Evolutionary conservation across 2,329 filamentous ascomycete genomes (phyloP), one percentile per base, ranked within the genome.

Genomic region (Aspergillus novofumigatus): DNA sequence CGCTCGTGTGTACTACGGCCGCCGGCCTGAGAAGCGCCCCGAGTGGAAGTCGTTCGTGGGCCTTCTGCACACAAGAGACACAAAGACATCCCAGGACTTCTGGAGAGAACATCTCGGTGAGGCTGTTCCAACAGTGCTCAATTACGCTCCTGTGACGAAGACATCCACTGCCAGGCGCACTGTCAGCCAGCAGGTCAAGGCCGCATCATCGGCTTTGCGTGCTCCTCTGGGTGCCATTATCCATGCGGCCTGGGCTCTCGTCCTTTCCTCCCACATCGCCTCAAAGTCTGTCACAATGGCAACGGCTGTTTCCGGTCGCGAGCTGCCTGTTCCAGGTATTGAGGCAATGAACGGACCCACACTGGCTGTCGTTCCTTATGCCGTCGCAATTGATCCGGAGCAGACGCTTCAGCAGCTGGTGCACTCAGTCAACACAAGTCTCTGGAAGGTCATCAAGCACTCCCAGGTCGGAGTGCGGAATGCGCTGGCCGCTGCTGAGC

Each of bases 21-120:
- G 11, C 4, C 48, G 4, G 9, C 42, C 32, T 14, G 23, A 52
- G 28, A 28, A 49, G 38, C 52, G 56, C 4, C 48, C 56, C 5
- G 21, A n/a, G 9, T 58, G 41, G 45, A 58, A 51, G 29, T 42
- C 38, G 4, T 58, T 51, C 41, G 56, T 55, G 3, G 41, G 21
- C n/a, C 32, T 47, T 21, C 42, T 55, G 3, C 38, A 51, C 21
- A 2, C 26, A 32, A 35, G n/a, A 47, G 44, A 20, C 45, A 38
- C 20, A 14, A 29, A 47, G 8, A 9, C 25, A n/a, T 52, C 32
- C 17, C 38, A 52, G 25, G 28, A 35, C 2, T 56, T 56, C 49
- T 56, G 54, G 49, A 51, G 41, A 20, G 28, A 48, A 4, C 49
- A 56, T 21, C 50, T 56, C 4, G 23, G 9, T 5, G 54, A 52